Base-by-base conservation (phyloP, 371 early-diverging fungal species). In the Entomophthora muscae region DNA sequence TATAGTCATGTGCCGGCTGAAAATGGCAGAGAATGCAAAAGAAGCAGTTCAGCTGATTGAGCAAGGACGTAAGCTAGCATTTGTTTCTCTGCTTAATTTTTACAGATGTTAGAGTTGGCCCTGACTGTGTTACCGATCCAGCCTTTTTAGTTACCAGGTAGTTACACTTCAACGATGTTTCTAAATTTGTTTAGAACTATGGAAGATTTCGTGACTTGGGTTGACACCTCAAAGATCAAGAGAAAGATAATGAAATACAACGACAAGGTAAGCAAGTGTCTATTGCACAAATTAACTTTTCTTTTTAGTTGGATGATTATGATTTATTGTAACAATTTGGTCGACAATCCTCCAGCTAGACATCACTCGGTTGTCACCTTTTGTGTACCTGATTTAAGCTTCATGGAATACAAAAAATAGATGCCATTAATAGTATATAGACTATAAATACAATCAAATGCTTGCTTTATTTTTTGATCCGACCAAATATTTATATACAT, bases 151-250 rank as follows among this genome's bases (percentile, higher is more conserved):
- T 96, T 5, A 85, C 84, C 1, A 72, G 78, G 73, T 70, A 63
- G 52, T 30, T 55, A 55, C n/a, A n/a, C 17, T n/a, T 56, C 31
- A 30, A 22, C 5, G 1, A 12, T 32, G 27, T 27, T 57, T n/a
- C 29, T 58, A 13, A 23, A 52, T 53, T 32, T 30, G 27, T 74
- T 67, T 66, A 76, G 92, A 32, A 87, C 84, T 53, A 89, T 97
- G 90, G 99, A 98, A 71, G 98, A 98, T 76, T 98, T 89, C 79
- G 90, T 99, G 3, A 94, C 96, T 2, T 99, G 99, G 99, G 94
- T 91, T 12, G 95, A 98, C 69, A 86, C 90, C 28, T 93, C 94
- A 67, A 94, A 93, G 83, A 95, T 98, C 72, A 97, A 93, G 81
- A 79, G 90, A 70, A 97, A 96, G 88, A 94, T 99, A 68, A 82